These are phyloP conservation scores for Phyllosticta citrichinensis DNA, from an alignment of 2,329 filamentous ascomycete genomes.

Conservation along the genomic window DNA sequence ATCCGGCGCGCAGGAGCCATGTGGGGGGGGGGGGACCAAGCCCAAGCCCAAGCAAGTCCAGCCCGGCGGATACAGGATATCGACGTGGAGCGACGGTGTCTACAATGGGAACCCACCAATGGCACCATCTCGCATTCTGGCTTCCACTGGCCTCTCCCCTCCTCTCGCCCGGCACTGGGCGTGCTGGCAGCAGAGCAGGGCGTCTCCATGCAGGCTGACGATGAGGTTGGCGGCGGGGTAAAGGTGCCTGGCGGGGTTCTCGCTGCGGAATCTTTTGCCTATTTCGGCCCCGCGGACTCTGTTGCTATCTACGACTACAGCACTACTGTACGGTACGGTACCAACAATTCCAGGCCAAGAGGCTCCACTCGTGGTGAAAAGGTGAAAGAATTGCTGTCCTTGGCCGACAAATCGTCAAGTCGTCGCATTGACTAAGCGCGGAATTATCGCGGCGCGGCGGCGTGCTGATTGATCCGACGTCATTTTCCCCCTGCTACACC, in stretches of 20 bases:
- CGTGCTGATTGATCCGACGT: neutral
- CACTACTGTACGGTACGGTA: no score
- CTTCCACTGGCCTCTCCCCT: neutral
- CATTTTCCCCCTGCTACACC: no score
- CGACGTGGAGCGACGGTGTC: neutral
- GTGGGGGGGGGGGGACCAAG: neutral
- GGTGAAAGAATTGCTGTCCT: neutral
- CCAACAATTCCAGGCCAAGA: neutral
- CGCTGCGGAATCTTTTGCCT: conserved; percentile 6
- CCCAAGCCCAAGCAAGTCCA: no score
- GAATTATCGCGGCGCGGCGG: neutral
- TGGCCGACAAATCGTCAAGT: no score
- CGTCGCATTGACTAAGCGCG: neutral
- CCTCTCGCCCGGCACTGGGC: neutral
- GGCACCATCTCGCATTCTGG: neutral
- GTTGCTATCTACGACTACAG: neutral
- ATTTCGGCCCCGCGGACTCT: conserved; percentile 1
- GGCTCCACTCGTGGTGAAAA: neutral
- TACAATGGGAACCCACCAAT: neutral
- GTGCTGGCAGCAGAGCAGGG: neutral
- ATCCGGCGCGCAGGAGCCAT: conserved; percentile 5
- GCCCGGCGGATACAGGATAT: neutral
- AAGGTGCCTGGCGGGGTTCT: neutral
- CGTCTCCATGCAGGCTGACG: neutral
- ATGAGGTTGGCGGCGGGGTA: conserved; percentile 3